Evolutionary conservation across 1,284 basidiomycete species (phyloP).

Genomic region (Ceratobasidium sp.): DNA sequence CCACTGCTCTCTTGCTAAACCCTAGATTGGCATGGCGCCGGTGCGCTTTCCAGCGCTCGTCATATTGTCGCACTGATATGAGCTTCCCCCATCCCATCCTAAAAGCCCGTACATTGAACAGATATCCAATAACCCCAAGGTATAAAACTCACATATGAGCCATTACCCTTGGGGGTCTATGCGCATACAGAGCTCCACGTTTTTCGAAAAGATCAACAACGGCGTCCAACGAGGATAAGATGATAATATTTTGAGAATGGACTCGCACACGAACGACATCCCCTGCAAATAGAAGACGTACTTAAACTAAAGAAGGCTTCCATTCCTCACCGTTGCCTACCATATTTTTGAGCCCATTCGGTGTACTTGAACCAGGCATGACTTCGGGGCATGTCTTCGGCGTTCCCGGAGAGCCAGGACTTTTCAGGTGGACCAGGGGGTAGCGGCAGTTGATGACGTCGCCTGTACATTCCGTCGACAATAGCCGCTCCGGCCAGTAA

Average conservation of each 20-base stretch:
- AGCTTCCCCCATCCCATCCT: conserved; percentile 17
- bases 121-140: neutral
- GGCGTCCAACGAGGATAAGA: conserved; percentile 9
- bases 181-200: neutral
- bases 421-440: conserved; percentile 9
- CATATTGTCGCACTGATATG: neutral
- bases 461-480: neutral
- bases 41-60: conserved; percentile 6
- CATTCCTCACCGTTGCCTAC: neutral
- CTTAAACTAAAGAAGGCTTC: neutral
- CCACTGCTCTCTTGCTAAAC: conserved; percentile 14
- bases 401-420: conserved; percentile 8
- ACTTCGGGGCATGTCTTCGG: neutral
- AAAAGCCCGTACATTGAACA: neutral
- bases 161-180: neutral
- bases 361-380: conserved; percentile 9
- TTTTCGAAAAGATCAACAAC: conserved; percentile 34
- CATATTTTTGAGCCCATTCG: neutral
- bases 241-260: conserved; percentile 7
- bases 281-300: neutral
- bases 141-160: neutral
- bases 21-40: conserved; percentile 7
- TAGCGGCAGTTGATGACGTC: neutral
- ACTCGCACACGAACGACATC: conserved; percentile 11
- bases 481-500: neutral